A percentile compares a stretch with the other conserved stretches of the same genome.
Evolutionary conservation across 805 yeast genomes (phyloP).

Genomic region (Barnettozyma siamensis): DNA sequence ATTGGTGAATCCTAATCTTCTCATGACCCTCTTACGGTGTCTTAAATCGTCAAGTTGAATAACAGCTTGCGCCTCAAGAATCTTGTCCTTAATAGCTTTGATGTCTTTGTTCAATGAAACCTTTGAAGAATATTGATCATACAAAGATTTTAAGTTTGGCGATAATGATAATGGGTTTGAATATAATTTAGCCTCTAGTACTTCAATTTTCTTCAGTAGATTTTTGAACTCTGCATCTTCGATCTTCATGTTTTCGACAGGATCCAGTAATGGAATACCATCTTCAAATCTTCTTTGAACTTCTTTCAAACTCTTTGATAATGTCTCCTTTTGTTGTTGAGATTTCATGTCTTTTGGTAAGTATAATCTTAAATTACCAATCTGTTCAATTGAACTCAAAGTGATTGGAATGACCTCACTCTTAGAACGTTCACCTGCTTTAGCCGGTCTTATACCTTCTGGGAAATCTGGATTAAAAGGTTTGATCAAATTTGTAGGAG

Average conservation of each 20-base stretch:
- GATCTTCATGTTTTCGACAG: slow-evolving; percentile 88
- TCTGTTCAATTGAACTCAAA: slow-evolving; percentile 61
- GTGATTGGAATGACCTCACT: slow-evolving; percentile 84
- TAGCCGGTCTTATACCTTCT: slow-evolving; percentile 84
- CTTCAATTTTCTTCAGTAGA: slow-evolving; percentile 72
- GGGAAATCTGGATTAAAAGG: slow-evolving; percentile 75
- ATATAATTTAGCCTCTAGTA: slow-evolving; percentile 66
- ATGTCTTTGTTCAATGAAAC: slow-evolving; percentile 55
- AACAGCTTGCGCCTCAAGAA: slow-evolving; percentile 81
- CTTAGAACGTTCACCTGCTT: slow-evolving; percentile 60
- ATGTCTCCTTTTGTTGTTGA: slow-evolving; percentile 51
- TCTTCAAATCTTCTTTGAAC: slow-evolving; percentile 80
- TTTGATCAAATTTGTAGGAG: slow-evolving; percentile 79
- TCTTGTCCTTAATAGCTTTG: slow-evolving; percentile 54
- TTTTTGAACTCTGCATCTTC: slow-evolving; percentile 71
- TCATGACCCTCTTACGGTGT: slow-evolving; percentile 85
- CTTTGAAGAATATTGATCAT: slow-evolving; percentile 59
- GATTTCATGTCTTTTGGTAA: slow-evolving; percentile 73
- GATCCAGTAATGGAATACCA: slow-evolving; percentile 89
- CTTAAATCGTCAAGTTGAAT: slow-evolving; percentile 91
- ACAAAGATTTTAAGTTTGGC: slow-evolving; percentile 54
- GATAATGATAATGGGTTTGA: slow-evolving; percentile 65
- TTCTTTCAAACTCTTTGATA: slow-evolving; percentile 69
- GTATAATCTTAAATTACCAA: slow-evolving; percentile 76
- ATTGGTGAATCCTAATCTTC: slow-evolving; percentile 87